Evolutionary conservation across 495 filamentous ascomycete species (phyloP).

Genomic region (Cetradonia linearis): DNA sequence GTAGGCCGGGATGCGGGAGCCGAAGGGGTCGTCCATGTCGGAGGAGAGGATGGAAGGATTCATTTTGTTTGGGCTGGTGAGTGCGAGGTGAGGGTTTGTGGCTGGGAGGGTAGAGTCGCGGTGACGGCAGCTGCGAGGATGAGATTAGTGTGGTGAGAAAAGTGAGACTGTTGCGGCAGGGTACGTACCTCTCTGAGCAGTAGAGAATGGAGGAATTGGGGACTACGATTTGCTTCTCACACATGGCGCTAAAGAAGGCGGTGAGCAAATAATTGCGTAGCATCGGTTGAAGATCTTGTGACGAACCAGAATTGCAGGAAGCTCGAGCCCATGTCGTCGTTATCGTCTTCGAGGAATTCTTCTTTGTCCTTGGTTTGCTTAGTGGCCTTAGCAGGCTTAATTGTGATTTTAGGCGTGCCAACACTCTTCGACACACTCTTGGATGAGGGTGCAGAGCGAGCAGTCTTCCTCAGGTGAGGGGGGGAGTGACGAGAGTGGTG

Average conservation of each 20-base stretch:
- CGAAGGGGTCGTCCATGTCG: constrained; percentile 26
- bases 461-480: constrained; percentile 23
- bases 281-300: constrained; percentile 9
- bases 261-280: neutral
- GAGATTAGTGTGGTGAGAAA: constrained; percentile 8
- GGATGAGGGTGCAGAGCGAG: constrained; percentile 19
- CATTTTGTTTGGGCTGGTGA: constrained; percentile 26
- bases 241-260: constrained; percentile 43
- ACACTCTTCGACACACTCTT: constrained; percentile 14
- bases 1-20: constrained; percentile 29
- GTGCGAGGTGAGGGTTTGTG: constrained; percentile 24
- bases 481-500: constrained; percentile 18
- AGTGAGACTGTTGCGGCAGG: constrained; percentile 11
- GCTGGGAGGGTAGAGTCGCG: constrained; percentile 40
- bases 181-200: constrained; percentile 44
- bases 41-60: constrained; percentile 25
- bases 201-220: constrained; percentile 52
- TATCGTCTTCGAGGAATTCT: constrained; percentile 28
- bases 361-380: constrained; percentile 16
- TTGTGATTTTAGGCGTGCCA: constrained; percentile 12
- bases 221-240: constrained; percentile 56
- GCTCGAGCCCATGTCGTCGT: constrained; percentile 50
- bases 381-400: constrained; percentile 14
- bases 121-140: constrained; percentile 40
- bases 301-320: constrained; percentile 58